Conservation (phyloP, 179 eudicot species). For the Silene noctiflora region DNA sequence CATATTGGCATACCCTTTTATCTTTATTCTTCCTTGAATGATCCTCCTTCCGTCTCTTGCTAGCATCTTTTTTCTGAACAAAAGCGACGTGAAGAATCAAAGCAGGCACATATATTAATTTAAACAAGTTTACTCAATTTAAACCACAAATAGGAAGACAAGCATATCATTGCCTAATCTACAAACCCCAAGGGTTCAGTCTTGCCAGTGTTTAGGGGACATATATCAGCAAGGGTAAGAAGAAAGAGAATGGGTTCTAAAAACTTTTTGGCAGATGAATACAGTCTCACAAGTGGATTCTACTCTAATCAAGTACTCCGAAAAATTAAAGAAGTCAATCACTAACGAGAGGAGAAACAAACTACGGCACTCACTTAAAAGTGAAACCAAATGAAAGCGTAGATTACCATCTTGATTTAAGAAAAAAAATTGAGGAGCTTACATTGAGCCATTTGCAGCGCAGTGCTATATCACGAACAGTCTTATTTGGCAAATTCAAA, state of each 20-base stretch:
- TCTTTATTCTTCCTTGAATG: constrained; percentile 70
- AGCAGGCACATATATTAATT: background rate
- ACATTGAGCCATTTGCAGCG: constrained; percentile 88
- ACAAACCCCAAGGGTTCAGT: background rate
- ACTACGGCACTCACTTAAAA: background rate
- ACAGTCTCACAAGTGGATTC: no score
- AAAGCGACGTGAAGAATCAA: constrained; percentile 14
- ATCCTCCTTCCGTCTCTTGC: constrained; percentile 92
- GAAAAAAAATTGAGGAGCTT: constrained; percentile 30
- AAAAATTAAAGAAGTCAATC: no score
- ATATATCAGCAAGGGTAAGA: no score
- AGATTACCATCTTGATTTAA: constrained; percentile 5
- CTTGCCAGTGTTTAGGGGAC: background rate
- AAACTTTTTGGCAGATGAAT: no score
- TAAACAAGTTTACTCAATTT: background rate
- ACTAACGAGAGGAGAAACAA: background rate
- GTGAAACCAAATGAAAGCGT: background rate
- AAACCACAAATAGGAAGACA: background rate
- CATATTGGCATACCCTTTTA: constrained; percentile 51
- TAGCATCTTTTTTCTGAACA: constrained; percentile 80
- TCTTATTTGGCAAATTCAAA: constrained; percentile 65
- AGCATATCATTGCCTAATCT: background rate
- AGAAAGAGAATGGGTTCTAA: no score
- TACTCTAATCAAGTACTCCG: no score
- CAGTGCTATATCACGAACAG: constrained; percentile 91